These are phyloP conservation scores for Xylaria multiplex DNA, from an alignment of 2,329 filamentous ascomycete species.

Conservation along the genomic window DNA sequence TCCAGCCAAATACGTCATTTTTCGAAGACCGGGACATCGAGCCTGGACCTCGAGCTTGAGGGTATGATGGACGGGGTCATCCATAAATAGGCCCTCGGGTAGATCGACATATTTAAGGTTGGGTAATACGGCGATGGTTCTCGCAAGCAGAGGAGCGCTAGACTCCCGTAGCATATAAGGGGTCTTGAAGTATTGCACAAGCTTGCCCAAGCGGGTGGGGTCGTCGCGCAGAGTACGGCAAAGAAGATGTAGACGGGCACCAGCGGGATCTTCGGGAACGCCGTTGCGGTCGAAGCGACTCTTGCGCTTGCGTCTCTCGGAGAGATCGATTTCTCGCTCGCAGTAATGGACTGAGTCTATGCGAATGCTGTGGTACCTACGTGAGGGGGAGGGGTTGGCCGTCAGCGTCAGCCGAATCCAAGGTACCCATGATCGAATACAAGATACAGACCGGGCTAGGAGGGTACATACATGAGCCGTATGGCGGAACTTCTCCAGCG, in stretches of 20 bases:
- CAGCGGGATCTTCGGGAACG: conserved; percentile 81
- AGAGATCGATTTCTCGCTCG: conserved; percentile 81
- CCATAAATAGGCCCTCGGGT: conserved; percentile 85
- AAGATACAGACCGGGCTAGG: not conserved
- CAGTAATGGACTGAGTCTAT: conserved; percentile 97
- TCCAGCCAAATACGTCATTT: conserved; percentile 86
- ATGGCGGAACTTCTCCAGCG: conserved; percentile 71
- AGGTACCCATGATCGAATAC: not conserved
- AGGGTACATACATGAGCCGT: conserved; percentile 67
- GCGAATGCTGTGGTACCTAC: conserved; percentile 85
- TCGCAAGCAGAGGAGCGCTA: conserved; percentile 82
- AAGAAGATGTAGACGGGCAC: conserved; percentile 79
- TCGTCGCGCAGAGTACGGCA: conserved; percentile 85
- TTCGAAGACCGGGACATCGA: conserved; percentile 82
- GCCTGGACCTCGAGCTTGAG: conserved; percentile 86
- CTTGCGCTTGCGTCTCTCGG: conserved; percentile 79
- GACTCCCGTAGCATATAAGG: conserved; percentile 96
- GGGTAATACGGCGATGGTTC: conserved; percentile 84
- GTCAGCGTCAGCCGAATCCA: conserved; percentile 34
- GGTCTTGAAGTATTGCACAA: conserved; percentile 83
- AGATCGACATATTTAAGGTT: conserved; percentile 91
- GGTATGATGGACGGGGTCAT: conserved; percentile 78
- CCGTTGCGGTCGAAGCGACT: conserved; percentile 80
- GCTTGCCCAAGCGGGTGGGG: conserved; percentile 71
- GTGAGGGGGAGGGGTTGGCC: conserved; percentile 17